A percentile compares a stretch with the other conserved stretches of the same genome.
Evolutionary conservation across 306 rosid genomes (phyloP).

Genomic region (Begonia peltatifolia): DNA sequence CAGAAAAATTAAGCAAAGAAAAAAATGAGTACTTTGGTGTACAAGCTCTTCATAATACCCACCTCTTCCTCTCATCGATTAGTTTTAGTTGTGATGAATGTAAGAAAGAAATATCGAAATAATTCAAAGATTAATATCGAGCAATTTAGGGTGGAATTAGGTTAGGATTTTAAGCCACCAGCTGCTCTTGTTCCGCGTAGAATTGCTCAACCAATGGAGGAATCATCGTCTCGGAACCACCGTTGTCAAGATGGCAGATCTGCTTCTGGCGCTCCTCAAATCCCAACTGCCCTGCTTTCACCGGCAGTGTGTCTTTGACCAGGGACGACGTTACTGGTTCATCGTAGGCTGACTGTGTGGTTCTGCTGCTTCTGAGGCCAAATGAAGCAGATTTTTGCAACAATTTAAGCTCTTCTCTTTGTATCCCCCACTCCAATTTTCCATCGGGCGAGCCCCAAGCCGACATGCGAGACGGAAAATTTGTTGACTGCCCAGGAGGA

Average conservation of each 20-base stretch:
- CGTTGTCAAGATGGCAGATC: conserved; percentile 30
- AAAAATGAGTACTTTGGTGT: background rate
- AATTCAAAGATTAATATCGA: no score
- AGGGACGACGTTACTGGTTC: conserved; percentile 61
- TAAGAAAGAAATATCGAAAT: no score
- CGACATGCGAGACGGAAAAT: conserved; percentile 22
- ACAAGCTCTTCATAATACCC: background rate
- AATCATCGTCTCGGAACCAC: conserved; percentile 16
- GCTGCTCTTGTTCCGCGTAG: conserved; percentile 60
- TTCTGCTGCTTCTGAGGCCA: conserved; percentile 27
- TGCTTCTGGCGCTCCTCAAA: conserved; percentile 34
- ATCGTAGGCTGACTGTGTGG: conserved; percentile 9
- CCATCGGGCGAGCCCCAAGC: conserved; percentile 72
- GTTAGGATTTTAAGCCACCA: conserved; percentile 26
- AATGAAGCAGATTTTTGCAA: conserved; percentile 60
- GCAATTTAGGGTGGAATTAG: no score
- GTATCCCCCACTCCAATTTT: conserved; percentile 53
- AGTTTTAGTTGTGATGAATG: no score
- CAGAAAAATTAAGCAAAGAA: no score
- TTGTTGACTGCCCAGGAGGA: conserved; percentile 14
- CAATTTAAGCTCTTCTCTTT: conserved; percentile 49
- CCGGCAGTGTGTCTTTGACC: conserved; percentile 38
- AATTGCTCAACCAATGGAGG: conserved; percentile 55
- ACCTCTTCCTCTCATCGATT: background rate
- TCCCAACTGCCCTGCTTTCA: conserved; percentile 14